phyloP scores from a whole-genome alignment of 805 yeast genomes.

The Metschnikowia lunata region DNA sequence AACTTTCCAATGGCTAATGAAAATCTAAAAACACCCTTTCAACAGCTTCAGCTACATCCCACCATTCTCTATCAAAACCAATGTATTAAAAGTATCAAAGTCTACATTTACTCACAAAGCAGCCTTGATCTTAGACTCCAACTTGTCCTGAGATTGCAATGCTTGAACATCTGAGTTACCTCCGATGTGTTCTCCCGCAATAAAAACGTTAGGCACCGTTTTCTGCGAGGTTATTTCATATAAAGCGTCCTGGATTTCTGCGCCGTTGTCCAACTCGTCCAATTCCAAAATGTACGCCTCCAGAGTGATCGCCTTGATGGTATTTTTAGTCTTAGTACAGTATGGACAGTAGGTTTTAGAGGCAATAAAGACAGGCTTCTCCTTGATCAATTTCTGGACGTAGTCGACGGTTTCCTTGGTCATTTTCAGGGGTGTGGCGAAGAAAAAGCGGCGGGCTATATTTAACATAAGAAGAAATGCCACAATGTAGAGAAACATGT shows the following conservation, averaged over 20 bases:
- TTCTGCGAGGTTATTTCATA: constrained; percentile 74
- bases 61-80: too few species aligned
- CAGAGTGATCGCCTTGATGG: constrained; percentile 15
- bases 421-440: constrained; percentile 42
- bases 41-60: too few species aligned
- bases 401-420: constrained; percentile 52
- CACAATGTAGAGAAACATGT: constrained; percentile 1
- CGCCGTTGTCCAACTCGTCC: constrained; percentile 24
- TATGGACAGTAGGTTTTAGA: constrained; percentile 33
- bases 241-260: constrained; percentile 28
- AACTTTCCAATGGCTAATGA: too few species aligned
- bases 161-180: constrained; percentile 88
- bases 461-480: constrained; percentile 7
- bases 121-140: constrained; percentile 35
- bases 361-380: constrained; percentile 72
- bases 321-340: constrained; percentile 24
- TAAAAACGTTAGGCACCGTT: constrained; percentile 91
- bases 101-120: constrained; percentile 11
- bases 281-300: constrained; percentile 43
- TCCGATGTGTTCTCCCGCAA: constrained; percentile 89
- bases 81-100: too few species aligned
- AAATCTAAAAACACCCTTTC: too few species aligned
- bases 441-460: constrained; percentile 11
- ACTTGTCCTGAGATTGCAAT: constrained; percentile 57
- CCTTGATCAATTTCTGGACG: constrained; percentile 60